A percentile compares a stretch with the other conserved stretches of the same genome.
Conservation (phyloP, 1,284 basidiomycete species). For the Tilletia caries region DNA sequence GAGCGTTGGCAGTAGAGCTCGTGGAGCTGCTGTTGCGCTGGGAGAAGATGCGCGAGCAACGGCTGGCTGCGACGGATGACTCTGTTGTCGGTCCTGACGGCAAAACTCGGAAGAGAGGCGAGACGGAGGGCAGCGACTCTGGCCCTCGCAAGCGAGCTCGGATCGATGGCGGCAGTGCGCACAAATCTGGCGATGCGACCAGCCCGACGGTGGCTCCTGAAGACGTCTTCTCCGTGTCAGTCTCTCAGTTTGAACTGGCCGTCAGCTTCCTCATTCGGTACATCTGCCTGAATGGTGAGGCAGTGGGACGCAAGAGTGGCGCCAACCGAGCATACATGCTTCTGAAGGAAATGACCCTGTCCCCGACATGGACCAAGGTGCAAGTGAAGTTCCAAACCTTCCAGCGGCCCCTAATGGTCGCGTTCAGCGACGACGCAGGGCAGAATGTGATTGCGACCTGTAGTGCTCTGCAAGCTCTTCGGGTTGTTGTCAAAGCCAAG, state of each 20-base stretch:
- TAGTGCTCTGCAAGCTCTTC: conserved; percentile 82
- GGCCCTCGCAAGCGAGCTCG: conserved; percentile 1
- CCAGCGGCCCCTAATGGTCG: conserved; percentile 56
- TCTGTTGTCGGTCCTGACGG: conserved; percentile 11
- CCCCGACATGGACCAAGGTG: conserved; percentile 86
- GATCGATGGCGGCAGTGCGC: not conserved
- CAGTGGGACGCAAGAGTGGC: conserved; percentile 64
- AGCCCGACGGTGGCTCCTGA: conserved; percentile 20
- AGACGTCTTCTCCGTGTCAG: conserved; percentile 41
- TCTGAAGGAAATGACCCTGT: conserved; percentile 76
- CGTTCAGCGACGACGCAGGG: conserved; percentile 67
- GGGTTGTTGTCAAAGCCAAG: conserved; percentile 79
- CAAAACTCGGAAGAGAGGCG: not conserved
- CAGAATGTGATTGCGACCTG: conserved; percentile 67
- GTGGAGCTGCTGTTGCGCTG: conserved; percentile 56
- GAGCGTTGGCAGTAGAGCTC: conserved; percentile 59
- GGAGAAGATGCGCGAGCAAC: conserved; percentile 54
- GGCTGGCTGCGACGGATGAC: not conserved
- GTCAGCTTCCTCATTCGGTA: conserved; percentile 92
- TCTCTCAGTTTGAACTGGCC: conserved; percentile 58
- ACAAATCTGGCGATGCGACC: not conserved
- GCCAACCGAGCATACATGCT: conserved; percentile 74
- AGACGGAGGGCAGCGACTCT: not conserved
- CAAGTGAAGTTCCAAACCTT: conserved; percentile 71
- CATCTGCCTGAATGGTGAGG: conserved; percentile 70